A percentile compares a stretch with the other conserved stretches of the same genome.
These are phyloP conservation scores for Vaccinium vitisidaea DNA, from an alignment of 148 eudicot species.

Conservation along the genomic window DNA sequence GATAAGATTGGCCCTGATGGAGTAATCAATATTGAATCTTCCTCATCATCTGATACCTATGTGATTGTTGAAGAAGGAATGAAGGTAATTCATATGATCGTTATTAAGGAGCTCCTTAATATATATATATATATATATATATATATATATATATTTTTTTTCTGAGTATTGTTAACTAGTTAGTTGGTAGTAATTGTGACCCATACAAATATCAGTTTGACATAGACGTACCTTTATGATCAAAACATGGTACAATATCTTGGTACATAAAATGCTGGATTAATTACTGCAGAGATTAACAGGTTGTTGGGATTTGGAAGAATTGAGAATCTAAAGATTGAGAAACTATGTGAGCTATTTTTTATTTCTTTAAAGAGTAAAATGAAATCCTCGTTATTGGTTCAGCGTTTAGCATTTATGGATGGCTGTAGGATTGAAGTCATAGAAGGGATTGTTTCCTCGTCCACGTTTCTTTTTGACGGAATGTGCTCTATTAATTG, in stretches of 20 bases:
- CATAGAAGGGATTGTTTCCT: not conserved
- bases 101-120: not conserved
- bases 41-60: conserved; percentile 69
- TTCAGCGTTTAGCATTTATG: not conserved
- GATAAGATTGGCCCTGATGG: conserved; percentile 85
- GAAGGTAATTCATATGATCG: conserved; percentile 58
- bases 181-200: not conserved
- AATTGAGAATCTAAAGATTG: too few species aligned
- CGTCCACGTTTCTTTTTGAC: not conserved
- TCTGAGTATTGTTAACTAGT: not conserved
- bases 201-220: not conserved
- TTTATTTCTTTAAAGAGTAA: not conserved
- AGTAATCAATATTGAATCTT: conserved; percentile 68
- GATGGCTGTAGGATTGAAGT: not conserved
- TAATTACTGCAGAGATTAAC: not conserved
- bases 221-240: not conserved
- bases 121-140: too few species aligned
- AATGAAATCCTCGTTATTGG: not conserved
- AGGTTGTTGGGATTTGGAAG: too few species aligned
- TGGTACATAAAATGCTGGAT: not conserved
- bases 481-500: not conserved
- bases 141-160: too few species aligned
- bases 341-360: not conserved
- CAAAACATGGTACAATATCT: not conserved
- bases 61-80: conserved; percentile 86